Evolutionary conservation across 345 rosid species (phyloP), one percentile per base, ranked within the genome.

Genomic region (Aegle marmelos): DNA sequence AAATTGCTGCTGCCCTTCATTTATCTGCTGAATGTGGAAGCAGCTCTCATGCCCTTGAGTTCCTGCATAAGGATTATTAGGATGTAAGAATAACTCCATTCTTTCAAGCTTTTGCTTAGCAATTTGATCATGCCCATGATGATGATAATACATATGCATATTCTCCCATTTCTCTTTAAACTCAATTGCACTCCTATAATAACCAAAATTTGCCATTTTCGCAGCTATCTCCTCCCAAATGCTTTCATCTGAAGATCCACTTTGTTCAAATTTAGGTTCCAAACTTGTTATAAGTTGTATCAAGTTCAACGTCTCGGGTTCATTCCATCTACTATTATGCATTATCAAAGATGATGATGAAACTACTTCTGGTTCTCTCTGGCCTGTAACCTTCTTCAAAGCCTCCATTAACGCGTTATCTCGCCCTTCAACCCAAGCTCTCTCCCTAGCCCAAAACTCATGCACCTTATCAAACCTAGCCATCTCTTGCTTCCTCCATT

Each of bases 341-440:
- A 56, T 72, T n/a, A n/a, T 67, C 50, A 53, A 28, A 69, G 39
- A 34, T 27, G 67, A 57, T 24, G 70, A 13, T 0, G 36, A 68
- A 13, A 45, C 50, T 45, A 56, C 65, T 39, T 62, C 76, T 30
- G 28, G 57, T 22, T 71, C 68, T 72, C 79, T 79, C 39, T 63
- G 77, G 16, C 86, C 80, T 21, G 86, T 21, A 45, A 75, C 72
- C 69, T 81, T 84, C 83, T 82, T 87, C 77, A 88, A 53, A 31
- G 83, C 81, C 37, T 87, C 89, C 84, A 90, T 80, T 25, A 88
- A 69, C 8, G 86, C 77, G 50, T 79, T 75, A 59, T 88, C 93
- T 10, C 93, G 80, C 68, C 89, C 86, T 81, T 88, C 89, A 11
- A 90, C 75, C 89, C 88, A 83, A 54, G 83, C 88, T 73, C 86